These are phyloP conservation scores for Debaryomycetaceae sp. DNA, from an alignment of 1,139 yeast species.

Conservation along the genomic window DNA sequence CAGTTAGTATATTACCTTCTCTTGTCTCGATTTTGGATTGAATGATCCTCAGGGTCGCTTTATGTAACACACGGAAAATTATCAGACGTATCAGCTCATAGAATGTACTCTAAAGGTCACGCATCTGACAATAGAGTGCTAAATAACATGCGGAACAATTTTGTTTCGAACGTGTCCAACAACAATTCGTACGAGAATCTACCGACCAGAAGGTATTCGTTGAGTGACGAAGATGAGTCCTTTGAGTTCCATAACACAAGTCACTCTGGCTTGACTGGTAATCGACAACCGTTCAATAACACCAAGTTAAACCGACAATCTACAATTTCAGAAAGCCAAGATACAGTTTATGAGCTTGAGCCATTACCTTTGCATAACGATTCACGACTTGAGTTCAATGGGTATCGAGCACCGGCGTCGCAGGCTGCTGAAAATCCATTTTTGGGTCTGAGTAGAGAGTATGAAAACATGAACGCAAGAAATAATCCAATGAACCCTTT, in stretches of 20 bases:
- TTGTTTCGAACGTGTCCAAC: neutral
- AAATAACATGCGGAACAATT: neutral
- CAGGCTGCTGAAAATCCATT: neutral
- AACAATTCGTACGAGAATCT: neutral
- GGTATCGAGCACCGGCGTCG: neutral
- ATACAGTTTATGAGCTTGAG: neutral
- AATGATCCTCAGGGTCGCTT: too few species aligned
- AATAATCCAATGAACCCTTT: neutral
- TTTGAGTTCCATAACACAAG: neutral
- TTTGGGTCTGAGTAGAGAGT: neutral
- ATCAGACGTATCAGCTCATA: too few species aligned
- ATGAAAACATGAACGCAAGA: neutral
- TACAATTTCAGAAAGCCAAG: neutral
- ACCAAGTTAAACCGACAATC: neutral
- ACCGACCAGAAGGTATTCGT: neutral
- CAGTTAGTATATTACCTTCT: too few species aligned
- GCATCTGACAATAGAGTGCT: neutral
- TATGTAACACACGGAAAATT: too few species aligned
- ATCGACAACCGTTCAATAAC: neutral
- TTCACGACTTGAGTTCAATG: slow-evolving; percentile 3
- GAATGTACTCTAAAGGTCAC: neutral
- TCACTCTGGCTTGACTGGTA: neutral
- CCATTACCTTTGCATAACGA: neutral
- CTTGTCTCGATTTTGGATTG: too few species aligned
- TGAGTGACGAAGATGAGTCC: neutral